phyloP scores from a whole-genome alignment of 169 alveolate species.

The Neospora caninum region DNA sequence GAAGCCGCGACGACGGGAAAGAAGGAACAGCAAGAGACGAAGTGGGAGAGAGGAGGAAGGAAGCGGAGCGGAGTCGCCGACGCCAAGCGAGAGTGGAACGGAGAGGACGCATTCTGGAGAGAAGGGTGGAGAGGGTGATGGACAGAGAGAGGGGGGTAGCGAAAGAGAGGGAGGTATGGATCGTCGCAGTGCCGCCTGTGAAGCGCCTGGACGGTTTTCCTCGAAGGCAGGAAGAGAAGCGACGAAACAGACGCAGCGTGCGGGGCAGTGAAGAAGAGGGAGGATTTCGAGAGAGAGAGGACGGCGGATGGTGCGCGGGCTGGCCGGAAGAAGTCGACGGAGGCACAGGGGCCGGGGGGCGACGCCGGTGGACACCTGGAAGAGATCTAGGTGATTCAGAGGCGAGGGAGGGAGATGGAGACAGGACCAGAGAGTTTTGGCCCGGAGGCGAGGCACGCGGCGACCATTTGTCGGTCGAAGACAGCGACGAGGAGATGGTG shows the following conservation, averaged over 20 bases:
- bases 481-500: not conserved
- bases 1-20: not conserved
- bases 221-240: not conserved
- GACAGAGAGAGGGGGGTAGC: not conserved
- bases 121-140: not conserved
- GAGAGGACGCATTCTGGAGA: conserved; percentile 5
- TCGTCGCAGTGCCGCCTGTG: not conserved
- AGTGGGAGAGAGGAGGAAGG: not conserved
- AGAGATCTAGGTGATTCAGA: not conserved
- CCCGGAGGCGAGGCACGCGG: too few species aligned
- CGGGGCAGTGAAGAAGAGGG: not conserved
- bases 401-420: not conserved
- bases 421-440: not conserved
- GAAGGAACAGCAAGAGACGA: not conserved
- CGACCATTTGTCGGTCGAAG: not conserved
- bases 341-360: not conserved
- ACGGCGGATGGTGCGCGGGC: not conserved
- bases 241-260: not conserved
- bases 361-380: not conserved
- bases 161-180: not conserved
- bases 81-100: not conserved
- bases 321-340: not conserved
- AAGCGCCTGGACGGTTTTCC: conserved; percentile 13
- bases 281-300: not conserved
- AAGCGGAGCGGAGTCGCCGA: not conserved